Percentiles rank a stretch among this genome's conserved stretches.
These are phyloP conservation scores for Neonectria faginata DNA, from an alignment of 2,329 filamentous ascomycete species.

Conservation along the genomic window DNA sequence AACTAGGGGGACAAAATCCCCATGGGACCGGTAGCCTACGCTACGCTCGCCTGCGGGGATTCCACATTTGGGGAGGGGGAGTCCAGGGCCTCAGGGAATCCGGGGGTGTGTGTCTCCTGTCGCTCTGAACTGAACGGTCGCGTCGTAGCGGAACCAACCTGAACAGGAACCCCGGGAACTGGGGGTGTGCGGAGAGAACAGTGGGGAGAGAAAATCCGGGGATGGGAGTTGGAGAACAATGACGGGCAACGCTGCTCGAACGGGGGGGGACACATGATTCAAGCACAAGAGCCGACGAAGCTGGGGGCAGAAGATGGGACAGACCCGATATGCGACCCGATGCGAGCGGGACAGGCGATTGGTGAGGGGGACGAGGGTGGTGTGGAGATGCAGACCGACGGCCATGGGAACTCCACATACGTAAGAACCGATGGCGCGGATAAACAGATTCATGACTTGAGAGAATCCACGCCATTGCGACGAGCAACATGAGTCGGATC, in stretches of 20 bases:
- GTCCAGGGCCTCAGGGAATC: slow-evolving; percentile 30
- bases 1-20: slow-evolving; percentile 3
- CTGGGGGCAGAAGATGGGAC: neutral
- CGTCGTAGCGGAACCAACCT: slow-evolving; percentile 12
- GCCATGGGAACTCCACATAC: slow-evolving; percentile 1
- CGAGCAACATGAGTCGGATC: neutral
- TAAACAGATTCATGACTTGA: neutral
- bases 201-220: slow-evolving; percentile 43
- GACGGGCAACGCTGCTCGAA: neutral
- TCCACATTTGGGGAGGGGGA: slow-evolving; percentile 12
- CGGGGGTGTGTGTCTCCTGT: slow-evolving; percentile 27
- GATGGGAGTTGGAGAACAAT: slow-evolving; percentile 38
- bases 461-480: neutral
- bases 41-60: slow-evolving; percentile 21
- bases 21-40: slow-evolving; percentile 12
- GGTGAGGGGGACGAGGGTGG: slow-evolving; percentile 22
- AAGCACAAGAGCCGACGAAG: slow-evolving; percentile 13
- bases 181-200: slow-evolving; percentile 18
- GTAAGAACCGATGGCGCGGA: slow-evolving; percentile 21
- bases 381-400: slow-evolving; percentile 9
- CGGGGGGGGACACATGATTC: slow-evolving; percentile 28
- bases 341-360: slow-evolving; percentile 40
- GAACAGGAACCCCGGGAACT: neutral
- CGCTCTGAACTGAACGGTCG: slow-evolving; percentile 2
- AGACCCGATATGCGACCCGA: slow-evolving; percentile 47